These are phyloP conservation scores for Tulasnella sp. DNA, from an alignment of 768 basidiomycete genomes.

Conservation along the genomic window DNA sequence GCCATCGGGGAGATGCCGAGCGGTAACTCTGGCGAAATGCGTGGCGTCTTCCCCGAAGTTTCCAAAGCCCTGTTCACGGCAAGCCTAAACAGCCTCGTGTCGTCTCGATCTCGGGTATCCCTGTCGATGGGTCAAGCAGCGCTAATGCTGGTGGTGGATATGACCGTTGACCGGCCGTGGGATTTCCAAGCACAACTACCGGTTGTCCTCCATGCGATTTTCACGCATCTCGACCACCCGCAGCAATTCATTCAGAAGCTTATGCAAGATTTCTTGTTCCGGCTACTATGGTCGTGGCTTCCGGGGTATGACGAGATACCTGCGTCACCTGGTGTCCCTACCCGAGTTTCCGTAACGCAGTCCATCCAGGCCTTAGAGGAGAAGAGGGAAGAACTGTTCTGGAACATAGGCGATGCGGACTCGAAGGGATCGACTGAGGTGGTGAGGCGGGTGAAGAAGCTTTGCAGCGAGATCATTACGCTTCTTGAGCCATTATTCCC, in stretches of 20 bases:
- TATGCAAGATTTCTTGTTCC: conserved; percentile 71
- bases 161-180: conserved; percentile 65
- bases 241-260: conserved; percentile 52
- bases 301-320: conserved; percentile 63
- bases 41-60: conserved; percentile 43
- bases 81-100: conserved; percentile 59
- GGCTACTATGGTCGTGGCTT: conserved; percentile 68
- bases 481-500: conserved; percentile 60
- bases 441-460: conserved; percentile 50
- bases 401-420: conserved; percentile 41
- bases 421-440: neutral
- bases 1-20: conserved; percentile 69
- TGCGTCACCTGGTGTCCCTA: conserved; percentile 38
- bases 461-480: conserved; percentile 53
- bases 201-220: conserved; percentile 61
- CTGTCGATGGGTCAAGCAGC: conserved; percentile 82
- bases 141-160: conserved; percentile 68
- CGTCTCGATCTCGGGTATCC: conserved; percentile 51
- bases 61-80: conserved; percentile 28
- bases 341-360: conserved; percentile 38
- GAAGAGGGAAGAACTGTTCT: conserved; percentile 45
- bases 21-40: conserved; percentile 29
- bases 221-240: conserved; percentile 75
- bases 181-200: conserved; percentile 58
- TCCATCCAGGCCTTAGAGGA: conserved; percentile 44